Evolutionary conservation across 2,329 filamentous ascomycete species (phyloP).

Genomic region (Claviceps africana): DNA sequence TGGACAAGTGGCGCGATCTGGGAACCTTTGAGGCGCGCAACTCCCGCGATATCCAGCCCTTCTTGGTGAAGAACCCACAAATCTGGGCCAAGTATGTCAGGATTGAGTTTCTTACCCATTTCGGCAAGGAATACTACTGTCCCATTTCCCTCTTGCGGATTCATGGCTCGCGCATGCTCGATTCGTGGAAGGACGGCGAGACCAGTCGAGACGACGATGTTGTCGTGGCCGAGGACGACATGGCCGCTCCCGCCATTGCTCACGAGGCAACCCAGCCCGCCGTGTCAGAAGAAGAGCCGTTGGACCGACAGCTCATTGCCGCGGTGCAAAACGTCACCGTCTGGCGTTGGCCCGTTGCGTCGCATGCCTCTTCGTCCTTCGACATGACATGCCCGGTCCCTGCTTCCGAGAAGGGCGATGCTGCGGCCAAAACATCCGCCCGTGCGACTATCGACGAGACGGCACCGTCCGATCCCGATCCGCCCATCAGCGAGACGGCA

Average conservation of each 20-base stretch:
- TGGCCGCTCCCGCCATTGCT: not conserved
- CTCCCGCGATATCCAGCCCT: conserved; percentile 84
- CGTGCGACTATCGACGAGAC: not conserved
- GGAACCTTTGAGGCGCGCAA: conserved; percentile 87
- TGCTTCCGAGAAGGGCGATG: not conserved
- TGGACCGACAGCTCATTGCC: not conserved
- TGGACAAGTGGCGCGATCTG: conserved; percentile 79
- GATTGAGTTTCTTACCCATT: conserved; percentile 85
- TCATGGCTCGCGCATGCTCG: conserved; percentile 91
- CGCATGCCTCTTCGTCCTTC: not conserved
- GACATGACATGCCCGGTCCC: not conserved
- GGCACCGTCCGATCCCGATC: not conserved
- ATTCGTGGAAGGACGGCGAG: conserved; percentile 80
- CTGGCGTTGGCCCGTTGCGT: not conserved
- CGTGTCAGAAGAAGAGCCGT: not conserved
- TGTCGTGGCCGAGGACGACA: conserved; percentile 20
- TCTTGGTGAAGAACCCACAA: conserved; percentile 81
- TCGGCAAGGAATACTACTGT: conserved; percentile 93
- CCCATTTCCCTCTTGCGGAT: conserved; percentile 81
- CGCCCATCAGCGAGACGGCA: not conserved
- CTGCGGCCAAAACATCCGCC: not conserved
- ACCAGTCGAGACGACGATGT: conserved; percentile 49
- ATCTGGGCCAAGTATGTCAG: conserved; percentile 92
- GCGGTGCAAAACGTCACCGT: not conserved
- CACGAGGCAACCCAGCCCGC: not conserved